Base-by-base conservation (phyloP, 306 rosid genomes). In the Acacia acuminata region DNA sequence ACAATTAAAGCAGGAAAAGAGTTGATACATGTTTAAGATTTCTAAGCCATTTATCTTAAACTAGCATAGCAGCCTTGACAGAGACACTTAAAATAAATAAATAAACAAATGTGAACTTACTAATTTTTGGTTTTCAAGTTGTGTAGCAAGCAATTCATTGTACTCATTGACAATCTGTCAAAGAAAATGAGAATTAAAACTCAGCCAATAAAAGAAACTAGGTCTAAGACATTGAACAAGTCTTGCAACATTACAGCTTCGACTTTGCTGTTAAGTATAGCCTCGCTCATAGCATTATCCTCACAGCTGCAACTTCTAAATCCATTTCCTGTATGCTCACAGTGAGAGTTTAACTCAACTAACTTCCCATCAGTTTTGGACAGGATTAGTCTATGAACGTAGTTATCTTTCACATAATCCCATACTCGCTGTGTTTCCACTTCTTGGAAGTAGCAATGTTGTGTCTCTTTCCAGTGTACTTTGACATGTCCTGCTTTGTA, bases 351-450 rank as follows among this genome's bases (percentile, higher is more conserved):
- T 83, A 95, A 84, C 90, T 90, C 99, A 38, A 96, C 93, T 84
- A 96, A 79, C 84, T 96, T 93, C 50, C 99, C 99, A 82, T 93
- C 98, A 14, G 99, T 93, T 91, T 96, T 96, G 82, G 99, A 93
- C 78, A 84, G 96, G 86, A 96, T 93, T 50, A 96, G 91, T 71
- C 99, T 91, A 84, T 93, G 99, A 76, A 96, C 99, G 67, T 93
- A 96, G 87, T 96, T 96, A 88, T 96, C 98, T 73, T 98, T 98
- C 42, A 87, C 98, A 76, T 93, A 93, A 90, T 96, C 98, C 99
- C 98, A 96, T 20, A 92, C 99, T 1, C 99, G 97, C 71, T 84
- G 91, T 7, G 99, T 93, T 84, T 96, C 99, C 88, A 96, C 88
- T 83, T 96, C 99, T 25, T 92, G 92, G 86, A 98, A 92, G 84